phyloP scores from a whole-genome alignment of 208 protist species.

The Acanthamoeba culbertsoni region DNA sequence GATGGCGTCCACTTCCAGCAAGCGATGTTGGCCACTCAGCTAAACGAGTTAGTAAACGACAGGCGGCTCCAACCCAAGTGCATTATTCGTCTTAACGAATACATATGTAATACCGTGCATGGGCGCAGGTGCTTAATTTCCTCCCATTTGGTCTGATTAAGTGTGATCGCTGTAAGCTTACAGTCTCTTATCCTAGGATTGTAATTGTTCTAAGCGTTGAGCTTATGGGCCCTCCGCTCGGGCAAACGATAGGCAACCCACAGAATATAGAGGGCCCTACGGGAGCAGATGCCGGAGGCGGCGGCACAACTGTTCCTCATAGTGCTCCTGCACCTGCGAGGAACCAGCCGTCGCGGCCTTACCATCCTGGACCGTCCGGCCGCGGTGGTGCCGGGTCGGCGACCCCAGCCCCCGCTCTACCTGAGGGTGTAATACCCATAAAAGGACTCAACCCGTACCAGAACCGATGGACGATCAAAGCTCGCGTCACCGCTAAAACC shows the following conservation, averaged over 20 bases:
- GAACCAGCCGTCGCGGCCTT: not conserved
- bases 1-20: conserved; percentile 61
- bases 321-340: not conserved
- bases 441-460: conserved; percentile 64
- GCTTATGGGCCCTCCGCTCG: not conserved
- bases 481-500: conserved; percentile 53
- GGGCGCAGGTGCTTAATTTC: not conserved
- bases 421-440: conserved; percentile 49
- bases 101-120: conserved; percentile 64
- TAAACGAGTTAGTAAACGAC: conserved; percentile 64
- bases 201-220: not conserved
- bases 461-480: conserved; percentile 70
- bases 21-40: conserved; percentile 71
- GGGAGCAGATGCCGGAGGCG: not conserved
- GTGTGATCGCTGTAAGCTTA: no score
- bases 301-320: not conserved
- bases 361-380: not conserved
- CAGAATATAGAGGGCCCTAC: not conserved
- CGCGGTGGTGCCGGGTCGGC: not conserved
- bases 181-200: no score
- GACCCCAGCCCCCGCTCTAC: not conserved
- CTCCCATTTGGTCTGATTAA: not conserved
- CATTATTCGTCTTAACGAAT: conserved; percentile 62
- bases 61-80: conserved; percentile 5
- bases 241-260: not conserved